Base-by-base conservation (phyloP, 345 rosid species). In the Salix arbutifolia region DNA sequence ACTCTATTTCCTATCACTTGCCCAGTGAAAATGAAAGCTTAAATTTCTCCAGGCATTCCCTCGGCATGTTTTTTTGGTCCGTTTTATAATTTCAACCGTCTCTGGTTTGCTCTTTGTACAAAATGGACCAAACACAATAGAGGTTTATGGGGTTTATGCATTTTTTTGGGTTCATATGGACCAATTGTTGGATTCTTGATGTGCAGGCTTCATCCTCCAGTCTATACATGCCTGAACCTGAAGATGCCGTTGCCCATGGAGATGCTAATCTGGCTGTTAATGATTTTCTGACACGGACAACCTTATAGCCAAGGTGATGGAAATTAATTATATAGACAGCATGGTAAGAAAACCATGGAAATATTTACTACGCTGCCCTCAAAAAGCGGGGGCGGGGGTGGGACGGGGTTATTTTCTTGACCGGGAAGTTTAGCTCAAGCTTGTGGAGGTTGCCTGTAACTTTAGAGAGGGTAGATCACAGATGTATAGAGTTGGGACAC, bases 161-260 rank as follows among this genome's bases (percentile, higher is more conserved):
- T 19, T 28, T 58, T 8, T 21, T 30, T 6, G 13, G 64, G 7
- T 38, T 52, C 31, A 56, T 14, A 23, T 14, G 26, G 33, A 73
- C 13, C 21, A 9, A 14, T 44, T 35, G n/a, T 52, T 37, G 56
- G 35, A 53, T 74, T n/a, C 46, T 25, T 65, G 35, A 65, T 37
- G 14, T 83, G 79, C 94, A 96, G 97, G 97, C 88, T 61, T 91
- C 98, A 12, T 81, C 97, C 31, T 86, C 94, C 70, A 89, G 85
- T 69, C 91, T 96, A 28, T 92, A 72, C 85, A 87, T 93, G 88
- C 99, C 98, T 30, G 99, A 93, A 67, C 97, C 98, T 11, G 99
- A 92, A 80, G 99, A 91, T 77, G 97, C 98, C 1, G 98, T 96
- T 26, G 84, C 97, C 65, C 99, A 96, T 64, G 99, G 99, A 72